Conservation (phyloP, 768 basidiomycete species). For the Mycena amicta region DNA sequence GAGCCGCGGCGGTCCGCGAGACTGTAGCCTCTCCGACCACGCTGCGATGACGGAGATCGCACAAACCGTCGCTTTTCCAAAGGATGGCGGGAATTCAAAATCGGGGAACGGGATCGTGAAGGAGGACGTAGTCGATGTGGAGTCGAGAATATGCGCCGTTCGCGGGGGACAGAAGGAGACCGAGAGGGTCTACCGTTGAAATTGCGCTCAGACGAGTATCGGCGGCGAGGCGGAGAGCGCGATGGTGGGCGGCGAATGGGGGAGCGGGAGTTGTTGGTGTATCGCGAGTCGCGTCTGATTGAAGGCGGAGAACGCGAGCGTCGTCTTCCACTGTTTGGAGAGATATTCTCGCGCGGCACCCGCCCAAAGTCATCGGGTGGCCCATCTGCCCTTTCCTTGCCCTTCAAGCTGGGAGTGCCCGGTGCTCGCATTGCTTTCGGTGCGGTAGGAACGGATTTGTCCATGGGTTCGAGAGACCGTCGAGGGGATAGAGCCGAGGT, state of each 20-base stretch:
- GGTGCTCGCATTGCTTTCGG: neutral
- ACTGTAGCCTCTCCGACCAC: constrained; percentile 6
- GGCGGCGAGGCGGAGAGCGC: neutral
- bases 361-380: neutral
- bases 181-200: neutral
- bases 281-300: too few species aligned
- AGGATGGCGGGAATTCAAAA: constrained; percentile 8
- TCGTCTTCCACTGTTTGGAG: too few species aligned
- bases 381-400: neutral
- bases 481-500: neutral
- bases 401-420: neutral
- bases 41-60: constrained; percentile 9
- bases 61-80: constrained; percentile 9
- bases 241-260: neutral
- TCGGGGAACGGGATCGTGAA: neutral
- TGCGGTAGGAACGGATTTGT: neutral
- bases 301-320: too few species aligned
- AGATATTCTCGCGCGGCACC: too few species aligned
- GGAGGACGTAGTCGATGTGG: neutral
- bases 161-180: neutral
- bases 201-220: neutral
- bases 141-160: neutral
- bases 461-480: neutral
- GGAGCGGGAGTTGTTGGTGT: too few species aligned
- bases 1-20: neutral